Base-by-base conservation (phyloP, 345 rosid genomes). In the Rhodomyrtus tomentosa region DNA sequence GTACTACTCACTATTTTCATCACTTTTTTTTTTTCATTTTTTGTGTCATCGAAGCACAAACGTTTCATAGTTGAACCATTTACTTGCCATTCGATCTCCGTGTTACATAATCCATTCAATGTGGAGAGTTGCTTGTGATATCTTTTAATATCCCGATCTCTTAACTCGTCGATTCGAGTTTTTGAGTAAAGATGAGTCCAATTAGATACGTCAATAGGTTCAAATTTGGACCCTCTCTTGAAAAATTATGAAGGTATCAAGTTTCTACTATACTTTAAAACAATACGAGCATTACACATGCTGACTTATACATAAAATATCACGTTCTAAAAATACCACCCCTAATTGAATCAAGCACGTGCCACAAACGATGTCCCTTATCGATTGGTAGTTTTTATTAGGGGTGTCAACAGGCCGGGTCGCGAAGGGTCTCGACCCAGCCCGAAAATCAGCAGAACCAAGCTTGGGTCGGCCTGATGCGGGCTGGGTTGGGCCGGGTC, bases 371-470 rank as follows among this genome's bases (percentile, higher is more conserved):
- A 68, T 68, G 21, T 18, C 3, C 6, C 20, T 68, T 7, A 4
- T 0, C 24, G 6, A 68, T 68, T 1, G 9, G 0, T 6, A 1
- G 1, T 62, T 9, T 16, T 16, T 9, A 32, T n/a, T n/a, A n/a
- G n/a, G n/a, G n/a, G n/a, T n/a, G n/a, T n/a, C n/a, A n/a, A n/a
- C n/a, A n/a, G n/a, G n/a, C n/a, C n/a, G n/a, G n/a, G n/a, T n/a
- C n/a, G n/a, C n/a, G n/a, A n/a, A n/a, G n/a, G n/a, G n/a, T n/a
- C n/a, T n/a, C n/a, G n/a, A n/a, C n/a, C n/a, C n/a, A n/a, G n/a
- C n/a, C n/a, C n/a, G n/a, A n/a, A n/a, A n/a, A n/a, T n/a, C n/a
- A n/a, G n/a, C n/a, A n/a, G n/a, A n/a, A n/a, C n/a, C n/a, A n/a
- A n/a, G n/a, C n/a, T n/a, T n/a, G n/a, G n/a, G n/a, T n/a, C n/a